A percentile compares a stretch with the other conserved stretches of the same genome.
Evolutionary conservation across 352 stramenopile genomes (phyloP).

Genomic region (Blastocystis sp.): DNA sequence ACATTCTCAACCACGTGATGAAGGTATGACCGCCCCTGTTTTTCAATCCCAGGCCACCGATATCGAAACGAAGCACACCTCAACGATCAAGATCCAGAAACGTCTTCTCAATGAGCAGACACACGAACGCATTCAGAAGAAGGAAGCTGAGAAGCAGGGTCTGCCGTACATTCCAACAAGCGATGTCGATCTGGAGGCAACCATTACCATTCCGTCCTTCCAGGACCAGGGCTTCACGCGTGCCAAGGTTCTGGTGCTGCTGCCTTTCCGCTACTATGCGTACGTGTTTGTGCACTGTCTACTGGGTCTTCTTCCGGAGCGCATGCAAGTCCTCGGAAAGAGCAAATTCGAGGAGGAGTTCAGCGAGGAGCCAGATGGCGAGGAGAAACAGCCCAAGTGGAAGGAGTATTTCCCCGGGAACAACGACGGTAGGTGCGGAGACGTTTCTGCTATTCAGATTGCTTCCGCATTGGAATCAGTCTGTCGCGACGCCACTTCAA

Average conservation of each 20-base stretch:
- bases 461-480: slow-evolving; percentile 51
- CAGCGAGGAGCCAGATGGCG: background rate
- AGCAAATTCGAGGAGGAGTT: slow-evolving; percentile 53
- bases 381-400: background rate
- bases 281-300: slow-evolving; percentile 14
- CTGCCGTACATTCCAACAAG: background rate
- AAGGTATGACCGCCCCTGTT: background rate
- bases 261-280: slow-evolving; percentile 31
- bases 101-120: slow-evolving; percentile 50
- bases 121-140: slow-evolving; percentile 32
- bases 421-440: slow-evolving; percentile 12
- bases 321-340: slow-evolving; percentile 41
- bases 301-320: slow-evolving; percentile 16
- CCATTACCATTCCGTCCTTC: slow-evolving; percentile 14
- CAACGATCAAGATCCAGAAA: background rate
- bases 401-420: slow-evolving; percentile 42
- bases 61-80: slow-evolving; percentile 9
- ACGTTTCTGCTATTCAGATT: background rate
- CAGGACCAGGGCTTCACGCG: slow-evolving; percentile 56
- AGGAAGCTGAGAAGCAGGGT: slow-evolving; percentile 1
- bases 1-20: slow-evolving; percentile 47
- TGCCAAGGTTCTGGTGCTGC: slow-evolving; percentile 42
- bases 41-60: background rate
- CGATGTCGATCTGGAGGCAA: slow-evolving; percentile 2
- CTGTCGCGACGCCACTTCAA: background rate